Conservation (phyloP, 805 yeast genomes). For the Kuraishia borneana region DNA sequence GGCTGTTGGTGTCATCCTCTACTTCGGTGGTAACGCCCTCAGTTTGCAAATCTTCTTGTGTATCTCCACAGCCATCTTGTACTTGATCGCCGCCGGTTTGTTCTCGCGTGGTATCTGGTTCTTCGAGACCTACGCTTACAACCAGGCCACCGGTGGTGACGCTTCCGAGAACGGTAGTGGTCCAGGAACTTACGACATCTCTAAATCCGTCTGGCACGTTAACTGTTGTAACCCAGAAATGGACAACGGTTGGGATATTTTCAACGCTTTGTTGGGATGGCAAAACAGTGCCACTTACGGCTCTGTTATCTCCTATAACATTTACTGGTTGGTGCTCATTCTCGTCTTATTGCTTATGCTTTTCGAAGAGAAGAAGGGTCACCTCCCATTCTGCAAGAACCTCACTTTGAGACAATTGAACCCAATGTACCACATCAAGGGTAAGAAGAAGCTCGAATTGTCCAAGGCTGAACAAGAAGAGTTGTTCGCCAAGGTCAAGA, state of each 20-base stretch:
- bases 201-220: constrained; percentile 83
- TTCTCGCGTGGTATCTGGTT: constrained; percentile 91
- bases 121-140: constrained; percentile 62
- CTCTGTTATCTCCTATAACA: constrained; percentile 77
- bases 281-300: constrained; percentile 94
- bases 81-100: constrained; percentile 84
- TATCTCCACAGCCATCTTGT: constrained; percentile 78
- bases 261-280: constrained; percentile 94
- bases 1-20: constrained; percentile 57
- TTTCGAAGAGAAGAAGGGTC: constrained; percentile 77
- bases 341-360: constrained; percentile 47
- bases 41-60: constrained; percentile 85
- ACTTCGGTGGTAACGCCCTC: constrained; percentile 70
- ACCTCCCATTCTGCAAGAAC: constrained; percentile 56
- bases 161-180: constrained; percentile 90
- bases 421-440: constrained; percentile 66
- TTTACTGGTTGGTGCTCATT: constrained; percentile 75
- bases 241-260: constrained; percentile 94
- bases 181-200: constrained; percentile 86
- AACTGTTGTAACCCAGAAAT: constrained; percentile 93
- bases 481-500: constrained; percentile 32
- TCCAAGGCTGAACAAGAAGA: constrained; percentile 38
- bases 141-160: constrained; percentile 77
- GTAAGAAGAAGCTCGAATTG: constrained; percentile 51
- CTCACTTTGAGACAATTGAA: constrained; percentile 40